These are phyloP conservation scores for Rhizopus delemar DNA, from an alignment of 371 early-diverging fungal species.

Conservation along the genomic window DNA sequence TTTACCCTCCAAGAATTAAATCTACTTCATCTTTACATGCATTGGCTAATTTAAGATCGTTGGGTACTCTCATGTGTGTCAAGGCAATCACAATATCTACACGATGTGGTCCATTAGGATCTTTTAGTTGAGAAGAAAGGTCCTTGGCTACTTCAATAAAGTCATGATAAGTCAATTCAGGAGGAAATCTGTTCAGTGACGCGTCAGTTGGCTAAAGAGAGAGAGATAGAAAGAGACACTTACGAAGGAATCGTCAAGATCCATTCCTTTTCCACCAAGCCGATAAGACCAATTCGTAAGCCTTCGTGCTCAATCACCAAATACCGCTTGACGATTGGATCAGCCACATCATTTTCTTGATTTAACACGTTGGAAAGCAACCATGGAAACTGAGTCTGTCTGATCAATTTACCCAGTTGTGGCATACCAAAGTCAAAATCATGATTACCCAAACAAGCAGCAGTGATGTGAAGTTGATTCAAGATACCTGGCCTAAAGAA, in stretches of 20 bases:
- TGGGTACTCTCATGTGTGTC: conserved; percentile 67
- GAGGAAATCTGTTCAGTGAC: conserved; percentile 43
- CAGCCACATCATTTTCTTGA: conserved; percentile 27
- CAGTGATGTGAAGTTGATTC: conserved; percentile 54
- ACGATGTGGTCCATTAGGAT: conserved; percentile 31
- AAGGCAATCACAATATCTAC: conserved; percentile 63
- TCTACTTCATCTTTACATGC: conserved; percentile 54
- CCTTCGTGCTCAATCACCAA: conserved; percentile 38
- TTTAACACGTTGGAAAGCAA: conserved; percentile 61
- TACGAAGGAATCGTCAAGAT: conserved; percentile 61
- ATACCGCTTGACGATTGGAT: conserved; percentile 31
- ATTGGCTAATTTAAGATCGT: conserved; percentile 56
- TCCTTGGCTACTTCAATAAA: conserved; percentile 48
- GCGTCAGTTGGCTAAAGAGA: not conserved
- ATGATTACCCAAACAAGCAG: conserved; percentile 66
- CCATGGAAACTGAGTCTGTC: conserved; percentile 63
- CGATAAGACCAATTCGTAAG: conserved; percentile 58
- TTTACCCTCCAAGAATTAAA: conserved; percentile 60
- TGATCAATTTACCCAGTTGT: conserved; percentile 42
- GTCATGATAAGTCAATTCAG: conserved; percentile 54
- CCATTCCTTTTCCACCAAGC: conserved; percentile 69
- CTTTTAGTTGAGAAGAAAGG: conserved; percentile 36
- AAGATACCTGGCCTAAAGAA: conserved; percentile 43
- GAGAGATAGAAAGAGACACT: conserved; percentile 2
- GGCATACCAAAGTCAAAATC: conserved; percentile 71